phyloP scores from a whole-genome alignment of 352 stramenopile genomes.

The Hyaloperonospora brassicae region DNA sequence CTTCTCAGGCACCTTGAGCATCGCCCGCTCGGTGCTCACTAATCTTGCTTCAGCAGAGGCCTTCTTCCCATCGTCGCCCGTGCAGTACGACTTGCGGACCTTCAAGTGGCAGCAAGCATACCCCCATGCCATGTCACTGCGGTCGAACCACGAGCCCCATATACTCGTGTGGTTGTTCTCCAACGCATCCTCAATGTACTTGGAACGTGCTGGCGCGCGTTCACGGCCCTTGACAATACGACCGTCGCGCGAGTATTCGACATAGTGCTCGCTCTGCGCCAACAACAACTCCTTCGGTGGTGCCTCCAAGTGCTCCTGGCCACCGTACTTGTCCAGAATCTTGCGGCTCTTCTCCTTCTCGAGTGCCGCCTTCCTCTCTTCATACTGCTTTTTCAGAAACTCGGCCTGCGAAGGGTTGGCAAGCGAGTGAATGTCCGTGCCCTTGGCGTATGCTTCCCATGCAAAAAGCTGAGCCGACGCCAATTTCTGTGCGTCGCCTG shows the following conservation, averaged over 20 bases:
- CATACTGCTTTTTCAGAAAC: conserved; percentile 92
- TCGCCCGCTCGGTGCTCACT: conserved; percentile 34
- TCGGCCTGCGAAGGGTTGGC: conserved; percentile 95
- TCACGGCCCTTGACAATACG: conserved; percentile 79
- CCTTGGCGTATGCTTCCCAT: conserved; percentile 90
- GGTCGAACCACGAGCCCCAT: conserved; percentile 98
- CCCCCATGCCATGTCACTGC: conserved; percentile 90
- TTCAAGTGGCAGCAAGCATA: conserved; percentile 96
- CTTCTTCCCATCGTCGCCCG: conserved; percentile 87
- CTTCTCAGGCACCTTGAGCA: conserved; percentile 36
- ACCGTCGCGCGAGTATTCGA: conserved; percentile 91
- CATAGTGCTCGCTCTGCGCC: conserved; percentile 86
- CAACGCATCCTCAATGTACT: conserved; percentile 97
- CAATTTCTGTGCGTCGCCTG: conserved; percentile 89
- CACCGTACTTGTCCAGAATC: conserved; percentile 95
- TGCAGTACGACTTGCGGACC: conserved; percentile 94
- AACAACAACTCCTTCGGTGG: conserved; percentile 72
- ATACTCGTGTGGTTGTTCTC: conserved; percentile 95
- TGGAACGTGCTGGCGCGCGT: conserved; percentile 83
- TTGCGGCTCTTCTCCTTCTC: conserved; percentile 61
- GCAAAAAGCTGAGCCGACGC: conserved; percentile 93
- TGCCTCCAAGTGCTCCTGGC: conserved; percentile 86
- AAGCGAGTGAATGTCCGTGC: conserved; percentile 90
- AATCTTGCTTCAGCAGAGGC: conserved; percentile 80
- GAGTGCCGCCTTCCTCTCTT: conserved; percentile 61